Evolutionary conservation across 345 rosid genomes (phyloP), one percentile per base, ranked within the genome.

Genomic region (Eucalyptus erythrocorys): DNA sequence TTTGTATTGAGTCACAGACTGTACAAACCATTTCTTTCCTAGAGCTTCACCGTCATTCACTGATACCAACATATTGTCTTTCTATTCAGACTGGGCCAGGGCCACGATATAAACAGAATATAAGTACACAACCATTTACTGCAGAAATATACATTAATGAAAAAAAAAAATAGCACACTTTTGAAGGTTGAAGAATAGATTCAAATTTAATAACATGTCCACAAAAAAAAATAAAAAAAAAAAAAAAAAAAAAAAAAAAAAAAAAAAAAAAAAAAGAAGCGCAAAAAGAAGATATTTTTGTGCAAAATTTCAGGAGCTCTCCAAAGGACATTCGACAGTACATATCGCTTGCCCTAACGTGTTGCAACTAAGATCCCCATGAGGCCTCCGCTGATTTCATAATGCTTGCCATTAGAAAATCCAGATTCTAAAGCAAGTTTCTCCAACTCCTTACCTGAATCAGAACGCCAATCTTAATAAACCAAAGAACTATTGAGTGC

Each of bases 301-400:
- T 81, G 82, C 37, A 76, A 37, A 87, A 55, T 86, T 45, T 21
- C 87, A 88, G 84, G 89, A 79, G 76, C n/a, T 5, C 47, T 71
- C 55, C 71, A 53, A 55, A 66, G 88, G 17, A 82, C 88, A 88
- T 93, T 92, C 11, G 45, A 48, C 87, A 34, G 43, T 17, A 71
- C 81, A 71, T 71, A 71, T 76, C 30, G 15, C 9, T 76, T 4
- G 47, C 82, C 53, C 88, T 61, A 88, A 48, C 95, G 95, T 27
- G 92, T 93, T 80, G 96, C 96, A 22, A 95, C 98, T 47, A 97
- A 93, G 91, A 93, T 95, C 45, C 97, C 99, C 98, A 97, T 95
- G 89, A 96, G 91, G 87, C 99, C 96, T 88, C 97, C 96, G 40
- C 95, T 90, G 68, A 95, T 93, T 93, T 92, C 98, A 43, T 94